Evolutionary conservation across 805 yeast genomes (phyloP).

Genomic region (Candida orba): DNA sequence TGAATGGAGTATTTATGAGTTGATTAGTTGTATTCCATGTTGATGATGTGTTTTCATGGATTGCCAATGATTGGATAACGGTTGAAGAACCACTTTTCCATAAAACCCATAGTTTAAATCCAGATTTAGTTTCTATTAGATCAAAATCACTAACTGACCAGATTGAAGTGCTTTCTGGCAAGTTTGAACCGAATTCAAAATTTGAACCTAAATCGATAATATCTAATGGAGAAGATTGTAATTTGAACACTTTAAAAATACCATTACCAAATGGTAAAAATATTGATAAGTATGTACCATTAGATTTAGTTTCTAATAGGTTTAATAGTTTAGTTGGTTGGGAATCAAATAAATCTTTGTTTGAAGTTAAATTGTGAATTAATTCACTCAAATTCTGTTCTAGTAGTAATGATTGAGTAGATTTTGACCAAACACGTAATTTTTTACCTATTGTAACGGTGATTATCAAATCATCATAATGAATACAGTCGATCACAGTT

Average conservation of each 20-base stretch:
- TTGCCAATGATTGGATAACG: slow-evolving; percentile 30
- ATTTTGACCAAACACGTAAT: slow-evolving; percentile 55
- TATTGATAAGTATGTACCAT: slow-evolving; percentile 24
- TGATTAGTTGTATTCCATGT: slow-evolving; percentile 18
- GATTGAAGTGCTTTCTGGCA: slow-evolving; percentile 31
- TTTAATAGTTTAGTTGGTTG: slow-evolving; percentile 26
- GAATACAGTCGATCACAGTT: slow-evolving; percentile 26
- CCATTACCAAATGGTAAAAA: slow-evolving; percentile 40
- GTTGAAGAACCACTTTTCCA: slow-evolving; percentile 63
- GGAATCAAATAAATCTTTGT: slow-evolving; percentile 24
- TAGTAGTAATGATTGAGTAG: slow-evolving; percentile 24
- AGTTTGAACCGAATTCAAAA: slow-evolving; percentile 21
- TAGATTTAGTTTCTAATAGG: slow-evolving; percentile 7
- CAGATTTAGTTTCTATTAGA: slow-evolving; percentile 16
- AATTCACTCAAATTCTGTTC: slow-evolving; percentile 18
- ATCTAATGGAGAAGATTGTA: slow-evolving; percentile 15
- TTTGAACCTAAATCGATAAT: slow-evolving; percentile 23
- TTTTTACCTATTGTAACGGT: slow-evolving; percentile 49
- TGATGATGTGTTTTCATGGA: slow-evolving; percentile 20
- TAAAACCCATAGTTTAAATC: slow-evolving; percentile 34
- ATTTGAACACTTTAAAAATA: slow-evolving; percentile 33
- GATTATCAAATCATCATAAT: slow-evolving; percentile 26
- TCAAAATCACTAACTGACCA: slow-evolving; percentile 46
- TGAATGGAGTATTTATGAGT: slow-evolving; percentile 1
- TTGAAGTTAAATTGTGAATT: slow-evolving; percentile 6